Conservation (phyloP, 352 stramenopile species). For the Phytophthora palmivora region DNA sequence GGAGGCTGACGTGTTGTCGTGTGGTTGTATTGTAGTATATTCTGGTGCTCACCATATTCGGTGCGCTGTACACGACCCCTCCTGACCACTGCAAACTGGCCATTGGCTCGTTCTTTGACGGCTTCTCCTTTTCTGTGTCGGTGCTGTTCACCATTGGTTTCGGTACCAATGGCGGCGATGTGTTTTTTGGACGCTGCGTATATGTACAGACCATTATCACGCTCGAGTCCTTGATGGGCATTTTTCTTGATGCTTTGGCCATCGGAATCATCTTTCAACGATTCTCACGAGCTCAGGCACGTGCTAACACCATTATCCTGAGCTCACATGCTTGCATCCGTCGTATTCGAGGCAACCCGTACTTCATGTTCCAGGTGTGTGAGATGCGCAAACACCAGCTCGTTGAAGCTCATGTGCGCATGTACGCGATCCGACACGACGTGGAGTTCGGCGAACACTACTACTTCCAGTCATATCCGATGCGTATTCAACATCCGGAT, state of each 20-base stretch:
- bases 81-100: slow-evolving; percentile 68
- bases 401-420: slow-evolving; percentile 94
- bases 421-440: slow-evolving; percentile 92
- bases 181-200: slow-evolving; percentile 93
- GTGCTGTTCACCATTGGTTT: slow-evolving; percentile 87
- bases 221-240: slow-evolving; percentile 86
- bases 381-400: slow-evolving; percentile 95
- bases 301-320: slow-evolving; percentile 95
- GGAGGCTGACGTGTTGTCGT: slow-evolving; percentile 16
- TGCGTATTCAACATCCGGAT: slow-evolving; percentile 94
- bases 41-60: slow-evolving; percentile 68
- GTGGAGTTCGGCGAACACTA: slow-evolving; percentile 71
- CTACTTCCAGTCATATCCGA: slow-evolving; percentile 93
- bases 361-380: slow-evolving; percentile 94
- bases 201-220: slow-evolving; percentile 94
- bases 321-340: slow-evolving; percentile 93
- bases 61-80: slow-evolving; percentile 78
- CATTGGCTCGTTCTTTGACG: slow-evolving; percentile 74
- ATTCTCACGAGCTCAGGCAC: slow-evolving; percentile 90
- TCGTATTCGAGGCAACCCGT: slow-evolving; percentile 88
- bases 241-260: slow-evolving; percentile 93
- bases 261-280: slow-evolving; percentile 96
- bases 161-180: slow-evolving; percentile 74
- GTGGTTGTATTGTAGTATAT: slow-evolving; percentile 61
- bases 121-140: slow-evolving; percentile 85